Percentiles rank a stretch among this genome's conserved stretches.
Conservation (phyloP, 192 early-diverging fungal species). For the Coemansia javaensis region DNA sequence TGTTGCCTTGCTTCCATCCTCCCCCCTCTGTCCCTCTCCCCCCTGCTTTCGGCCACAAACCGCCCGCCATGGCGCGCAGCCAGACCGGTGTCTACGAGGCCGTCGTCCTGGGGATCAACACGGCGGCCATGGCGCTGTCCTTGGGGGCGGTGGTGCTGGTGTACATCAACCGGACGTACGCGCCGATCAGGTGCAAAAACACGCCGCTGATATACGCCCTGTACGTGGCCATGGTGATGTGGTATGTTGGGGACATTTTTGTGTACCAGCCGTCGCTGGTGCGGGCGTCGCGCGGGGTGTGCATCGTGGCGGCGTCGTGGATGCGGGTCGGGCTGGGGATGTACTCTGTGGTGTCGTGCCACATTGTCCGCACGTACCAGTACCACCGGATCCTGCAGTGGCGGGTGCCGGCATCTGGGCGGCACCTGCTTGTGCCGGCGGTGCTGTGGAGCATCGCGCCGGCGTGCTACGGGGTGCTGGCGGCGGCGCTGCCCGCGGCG, state of each 20-base stretch:
- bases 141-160: conserved; percentile 13
- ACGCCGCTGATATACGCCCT: conserved; percentile 31
- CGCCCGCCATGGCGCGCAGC: too few species aligned
- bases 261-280: conserved; percentile 32
- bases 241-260: conserved; percentile 44
- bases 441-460: conserved; percentile 6
- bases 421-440: conserved; percentile 16
- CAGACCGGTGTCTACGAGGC: too few species aligned
- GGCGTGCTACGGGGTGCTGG: conserved; percentile 22
- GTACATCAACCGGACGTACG: conserved; percentile 30
- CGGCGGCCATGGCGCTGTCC: conserved; percentile 13
- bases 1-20: too few species aligned
- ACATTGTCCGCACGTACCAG: conserved; percentile 36
- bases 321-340: conserved; percentile 37
- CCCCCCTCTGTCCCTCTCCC: too few species aligned
- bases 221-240: conserved; percentile 17
- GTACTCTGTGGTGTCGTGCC: conserved; percentile 22
- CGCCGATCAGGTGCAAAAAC: conserved; percentile 43
- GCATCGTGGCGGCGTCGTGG: conserved; percentile 40
- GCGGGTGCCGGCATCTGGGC: conserved; percentile 16
- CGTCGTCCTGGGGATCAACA: conserved; percentile 33
- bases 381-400: conserved; percentile 35
- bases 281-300: conserved; percentile 14
- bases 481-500: conserved; percentile 16
- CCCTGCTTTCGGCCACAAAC: too few species aligned